phyloP scores from a whole-genome alignment of 192 early-diverging fungal genomes.

The Entomortierella lignicola region DNA sequence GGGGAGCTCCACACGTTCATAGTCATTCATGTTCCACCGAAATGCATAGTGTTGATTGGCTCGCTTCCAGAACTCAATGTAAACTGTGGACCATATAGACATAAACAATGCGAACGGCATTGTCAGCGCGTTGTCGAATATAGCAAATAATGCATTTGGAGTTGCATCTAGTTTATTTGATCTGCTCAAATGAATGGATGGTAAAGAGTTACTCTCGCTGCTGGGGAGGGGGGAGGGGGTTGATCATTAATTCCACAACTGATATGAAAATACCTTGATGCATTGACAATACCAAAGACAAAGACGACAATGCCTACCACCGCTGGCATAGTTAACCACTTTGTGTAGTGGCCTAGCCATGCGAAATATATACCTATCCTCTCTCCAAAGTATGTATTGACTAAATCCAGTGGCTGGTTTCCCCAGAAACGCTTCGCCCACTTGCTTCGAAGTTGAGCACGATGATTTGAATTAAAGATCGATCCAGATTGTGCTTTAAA shows the following conservation, averaged over 20 bases:
- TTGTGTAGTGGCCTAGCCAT: slow-evolving; percentile 73
- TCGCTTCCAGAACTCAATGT: slow-evolving; percentile 71
- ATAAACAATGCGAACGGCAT: slow-evolving; percentile 70
- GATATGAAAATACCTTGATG: slow-evolving; percentile 35
- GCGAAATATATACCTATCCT: slow-evolving; percentile 74
- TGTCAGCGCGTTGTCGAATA: slow-evolving; percentile 73
- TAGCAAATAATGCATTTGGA: slow-evolving; percentile 42
- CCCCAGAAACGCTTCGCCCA: slow-evolving; percentile 57
- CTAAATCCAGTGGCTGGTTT: slow-evolving; percentile 58
- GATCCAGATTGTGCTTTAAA: slow-evolving; percentile 3
- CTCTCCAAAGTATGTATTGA: slow-evolving; percentile 73
- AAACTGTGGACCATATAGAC: slow-evolving; percentile 69
- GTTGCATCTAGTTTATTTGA: slow-evolving; percentile 34
- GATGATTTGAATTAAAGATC: slow-evolving; percentile 21
- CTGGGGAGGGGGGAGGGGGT: too few species aligned
- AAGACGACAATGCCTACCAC: slow-evolving; percentile 62
- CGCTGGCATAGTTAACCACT: slow-evolving; percentile 65
- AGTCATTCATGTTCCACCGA: slow-evolving; percentile 63
- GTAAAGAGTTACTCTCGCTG: background rate
- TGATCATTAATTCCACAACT: background rate
- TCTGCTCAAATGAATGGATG: background rate
- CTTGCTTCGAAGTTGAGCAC: slow-evolving; percentile 55
- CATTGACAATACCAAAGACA: slow-evolving; percentile 60
- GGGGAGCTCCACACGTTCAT: slow-evolving; percentile 55
- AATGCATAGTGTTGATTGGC: slow-evolving; percentile 54